Percentiles rank a stretch among this genome's conserved stretches.
These are phyloP conservation scores for Lumnitzera racemosa DNA, from an alignment of 345 rosid species.

Conservation along the genomic window DNA sequence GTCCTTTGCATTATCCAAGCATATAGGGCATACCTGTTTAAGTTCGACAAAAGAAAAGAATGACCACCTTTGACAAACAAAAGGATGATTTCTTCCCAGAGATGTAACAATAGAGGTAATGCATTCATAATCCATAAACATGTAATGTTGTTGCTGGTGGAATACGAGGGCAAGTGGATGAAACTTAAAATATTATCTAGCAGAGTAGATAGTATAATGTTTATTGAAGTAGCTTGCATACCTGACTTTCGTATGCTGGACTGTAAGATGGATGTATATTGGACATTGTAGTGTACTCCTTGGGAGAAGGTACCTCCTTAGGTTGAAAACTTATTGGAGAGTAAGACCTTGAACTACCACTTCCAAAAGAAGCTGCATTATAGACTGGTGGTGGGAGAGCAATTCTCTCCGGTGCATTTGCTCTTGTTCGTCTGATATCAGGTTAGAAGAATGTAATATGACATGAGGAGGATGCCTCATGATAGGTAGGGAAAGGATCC, in stretches of 20 bases:
- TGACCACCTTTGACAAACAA: not conserved
- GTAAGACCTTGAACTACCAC: slow-evolving; percentile 25
- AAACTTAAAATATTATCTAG: not conserved
- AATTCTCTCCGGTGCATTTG: slow-evolving; percentile 40
- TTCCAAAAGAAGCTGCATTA: slow-evolving; percentile 5
- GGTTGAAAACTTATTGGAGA: slow-evolving; percentile 33
- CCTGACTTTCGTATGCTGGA: slow-evolving; percentile 43
- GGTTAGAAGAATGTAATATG: slow-evolving; percentile 6
- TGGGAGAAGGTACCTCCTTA: slow-evolving; percentile 14
- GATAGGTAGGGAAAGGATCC: not conserved
- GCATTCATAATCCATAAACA: not conserved
- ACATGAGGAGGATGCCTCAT: not conserved
- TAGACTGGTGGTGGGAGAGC: slow-evolving; percentile 67
- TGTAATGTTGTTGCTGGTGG: not conserved
- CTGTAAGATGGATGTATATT: slow-evolving; percentile 28
- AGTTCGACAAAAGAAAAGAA: not conserved
- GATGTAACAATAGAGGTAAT: no score
- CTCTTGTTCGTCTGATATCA: slow-evolving; percentile 27
- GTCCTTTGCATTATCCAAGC: slow-evolving; percentile 48
- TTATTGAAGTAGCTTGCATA: slow-evolving; percentile 1
- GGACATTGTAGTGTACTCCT: slow-evolving; percentile 20
- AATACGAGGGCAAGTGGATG: not conserved
- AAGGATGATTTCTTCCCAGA: not conserved
- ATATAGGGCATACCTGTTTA: slow-evolving; percentile 64
- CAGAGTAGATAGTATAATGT: not conserved